Percentiles rank a stretch among this genome's conserved stretches.
Evolutionary conservation across 1,139 yeast genomes (phyloP).

Genomic region (Pneumocystis canis): DNA sequence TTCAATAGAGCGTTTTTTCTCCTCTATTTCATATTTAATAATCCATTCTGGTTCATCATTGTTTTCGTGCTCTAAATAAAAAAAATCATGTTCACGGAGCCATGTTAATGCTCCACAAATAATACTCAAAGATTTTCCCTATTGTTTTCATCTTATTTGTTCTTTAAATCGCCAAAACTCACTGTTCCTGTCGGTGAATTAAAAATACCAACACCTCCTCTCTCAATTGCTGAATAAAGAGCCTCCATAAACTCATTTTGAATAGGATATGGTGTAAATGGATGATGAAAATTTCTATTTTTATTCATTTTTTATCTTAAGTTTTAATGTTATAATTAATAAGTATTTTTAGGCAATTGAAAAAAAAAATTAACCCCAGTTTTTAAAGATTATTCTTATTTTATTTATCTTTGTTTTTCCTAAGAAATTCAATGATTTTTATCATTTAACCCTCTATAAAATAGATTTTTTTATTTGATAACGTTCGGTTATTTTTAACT

Average conservation of each 20-base stretch:
- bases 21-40: slow-evolving; percentile 22
- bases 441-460: too few relatives aligned
- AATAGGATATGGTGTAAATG: slow-evolving; percentile 65
- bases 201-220: slow-evolving; percentile 48
- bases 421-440: too few relatives aligned
- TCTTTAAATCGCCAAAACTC: background rate
- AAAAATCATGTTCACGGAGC: slow-evolving; percentile 42
- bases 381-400: too few relatives aligned
- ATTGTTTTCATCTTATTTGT: background rate
- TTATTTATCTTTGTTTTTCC: too few relatives aligned
- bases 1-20: slow-evolving; percentile 22
- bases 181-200: slow-evolving; percentile 77
- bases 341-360: too few relatives aligned
- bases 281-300: slow-evolving; percentile 43
- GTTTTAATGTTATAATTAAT: background rate
- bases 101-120: slow-evolving; percentile 80
- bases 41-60: slow-evolving; percentile 26
- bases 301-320: background rate
- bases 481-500: too few relatives aligned
- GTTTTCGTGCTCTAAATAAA: background rate
- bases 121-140: slow-evolving; percentile 22
- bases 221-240: slow-evolving; percentile 47
- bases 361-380: background rate
- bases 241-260: slow-evolving; percentile 65
- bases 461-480: too few relatives aligned